Base-by-base conservation (phyloP, 106 monocot genomes). In the Hemerocallis citrina region DNA sequence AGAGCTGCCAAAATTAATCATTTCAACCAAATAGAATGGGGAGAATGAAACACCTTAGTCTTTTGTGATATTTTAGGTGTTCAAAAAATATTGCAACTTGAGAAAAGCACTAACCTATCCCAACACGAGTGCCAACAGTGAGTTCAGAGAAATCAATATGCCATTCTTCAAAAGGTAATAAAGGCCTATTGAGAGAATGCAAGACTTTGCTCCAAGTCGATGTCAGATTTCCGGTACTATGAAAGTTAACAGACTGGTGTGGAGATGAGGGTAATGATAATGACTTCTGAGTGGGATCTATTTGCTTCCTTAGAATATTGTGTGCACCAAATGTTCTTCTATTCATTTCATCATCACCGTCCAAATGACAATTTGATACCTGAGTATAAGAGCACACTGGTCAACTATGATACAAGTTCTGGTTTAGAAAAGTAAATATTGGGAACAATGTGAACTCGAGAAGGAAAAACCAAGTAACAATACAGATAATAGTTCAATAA, bases 181-280 rank as follows among this genome's bases (percentile, higher is more conserved):
- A 60, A 38, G 88, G 93, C 58, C 73, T 77, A 34, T 84, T 82
- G 22, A 82, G 63, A 47, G 85, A 79, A 59, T 79, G 70, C 71
- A 93, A 79, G 35, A 93, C 71, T 57, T 67, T 79, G 63, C 85
- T 79, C 85, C 88, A 88, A 20, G 69, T 77, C 31, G 77, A 73
- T 5, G 72, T 65, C 67, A 75, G 44, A 61, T 71, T 71, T 59
- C 67, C 68, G 3, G 75, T 65, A 45, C 49, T 63, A 29, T 62
- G 51, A 27, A 69, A 84, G 52, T 79, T 72, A 57, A 86, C 55
- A 72, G 65, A 31, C 23, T 66, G 73, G 41, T 84, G 72, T 14
- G 93, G 93, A 56, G 93, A 93, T 51, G 88, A 89, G 48, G 93
- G 93, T 56, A 93, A 74, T 17, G 93, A 93, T 27, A 85, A 58